Evolutionary conservation across 805 yeast genomes (phyloP), one percentile per base, ranked within the genome.

Genomic region (Sungouiozyma ichnusensis): DNA sequence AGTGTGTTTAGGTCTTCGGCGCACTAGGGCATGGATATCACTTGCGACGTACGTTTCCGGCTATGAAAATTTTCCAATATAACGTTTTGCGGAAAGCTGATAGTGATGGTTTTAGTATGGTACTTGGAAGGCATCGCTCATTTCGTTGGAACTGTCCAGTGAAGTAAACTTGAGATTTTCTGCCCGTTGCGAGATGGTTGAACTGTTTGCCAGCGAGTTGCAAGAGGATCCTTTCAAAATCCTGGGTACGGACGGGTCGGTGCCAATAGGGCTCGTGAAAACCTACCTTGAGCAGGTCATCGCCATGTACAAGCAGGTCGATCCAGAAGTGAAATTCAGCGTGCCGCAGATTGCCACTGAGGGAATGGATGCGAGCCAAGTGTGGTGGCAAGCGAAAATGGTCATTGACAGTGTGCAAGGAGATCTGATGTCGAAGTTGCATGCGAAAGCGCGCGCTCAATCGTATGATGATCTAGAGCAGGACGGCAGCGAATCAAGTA

Each of bases 351-450:
- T 90, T 16, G 77, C 81, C 51, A 72, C 82, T 13, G 94, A 87
- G 38, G 97, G 96, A 1, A 67, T 90, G 42, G 95, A 85, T 59
- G 79, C 95, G 18, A 74, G 81, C 33, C 97, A 90, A 58, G 87
- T 92, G 0, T 90, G 90, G 86, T 94, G 90, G 43, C 97, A 90
- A 63, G 80, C 85, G 2, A 85, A 84, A 61, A 73, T 90, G 65
- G 80, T 90, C 16, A 66, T 86, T 33, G 96, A 87, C 44, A 81
- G 81, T 6, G 81, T 82, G 11, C 77, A 81, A 20, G 86, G 81
- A 38, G 69, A 71, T 35, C 62, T 86, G 31, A 57, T 84, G 56
- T 74, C 69, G 16, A 71, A 71, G 40, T 72, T 85, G 36, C 78
- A 79, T 2, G 67, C 64, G n/a, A n/a, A n/a, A n/a, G n/a, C n/a